Evolutionary conservation across 1,284 basidiomycete genomes (phyloP).

Genomic region (Agroathelia rolfsii): DNA sequence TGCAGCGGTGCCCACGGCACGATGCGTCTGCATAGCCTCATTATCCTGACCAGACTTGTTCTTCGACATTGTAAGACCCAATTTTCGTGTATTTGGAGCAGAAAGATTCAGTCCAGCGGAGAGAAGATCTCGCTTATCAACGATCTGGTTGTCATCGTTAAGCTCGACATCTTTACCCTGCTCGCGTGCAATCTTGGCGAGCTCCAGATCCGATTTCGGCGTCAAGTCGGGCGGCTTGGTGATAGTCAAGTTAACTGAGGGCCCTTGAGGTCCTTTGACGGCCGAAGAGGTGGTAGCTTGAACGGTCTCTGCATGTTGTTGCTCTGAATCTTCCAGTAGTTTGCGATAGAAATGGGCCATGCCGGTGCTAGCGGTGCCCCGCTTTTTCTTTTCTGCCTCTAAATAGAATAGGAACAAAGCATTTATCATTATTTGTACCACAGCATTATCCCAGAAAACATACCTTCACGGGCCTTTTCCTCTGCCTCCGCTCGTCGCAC

Average conservation of each 20-base stretch:
- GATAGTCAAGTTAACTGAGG: conserved; percentile 56
- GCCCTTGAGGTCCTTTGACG: conserved; percentile 41
- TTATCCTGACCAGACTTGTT: conserved; percentile 17
- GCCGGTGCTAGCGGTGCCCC: conserved; percentile 49
- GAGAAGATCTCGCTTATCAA: conserved; percentile 90
- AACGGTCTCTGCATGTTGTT: conserved; percentile 77
- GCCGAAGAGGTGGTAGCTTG: conserved; percentile 43
- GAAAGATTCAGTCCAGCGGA: conserved; percentile 87
- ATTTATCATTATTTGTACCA: conserved; percentile 5
- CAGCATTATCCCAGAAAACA: too few species aligned
- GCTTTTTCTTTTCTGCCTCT: conserved; percentile 54
- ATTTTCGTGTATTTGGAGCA: conserved; percentile 64
- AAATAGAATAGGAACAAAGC: conserved; percentile 6
- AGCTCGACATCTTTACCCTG: conserved; percentile 84
- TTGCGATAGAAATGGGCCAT: conserved; percentile 84
- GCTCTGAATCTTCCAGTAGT: conserved; percentile 72
- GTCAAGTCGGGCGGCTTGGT: conserved; percentile 55
- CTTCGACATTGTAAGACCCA: conserved; percentile 32
- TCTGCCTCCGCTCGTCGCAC: conserved; percentile 86
- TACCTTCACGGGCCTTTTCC: conserved; percentile 79
- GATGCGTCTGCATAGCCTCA: conserved; percentile 41
- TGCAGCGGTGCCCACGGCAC: conserved; percentile 75
- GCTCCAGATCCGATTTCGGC: conserved; percentile 57
- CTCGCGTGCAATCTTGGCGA: conserved; percentile 55
- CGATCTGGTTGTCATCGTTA: conserved; percentile 96